Evolutionary conservation across 1,284 basidiomycete genomes (phyloP), one percentile per base, ranked within the genome.

Genomic region (Stereum hirsutum): DNA sequence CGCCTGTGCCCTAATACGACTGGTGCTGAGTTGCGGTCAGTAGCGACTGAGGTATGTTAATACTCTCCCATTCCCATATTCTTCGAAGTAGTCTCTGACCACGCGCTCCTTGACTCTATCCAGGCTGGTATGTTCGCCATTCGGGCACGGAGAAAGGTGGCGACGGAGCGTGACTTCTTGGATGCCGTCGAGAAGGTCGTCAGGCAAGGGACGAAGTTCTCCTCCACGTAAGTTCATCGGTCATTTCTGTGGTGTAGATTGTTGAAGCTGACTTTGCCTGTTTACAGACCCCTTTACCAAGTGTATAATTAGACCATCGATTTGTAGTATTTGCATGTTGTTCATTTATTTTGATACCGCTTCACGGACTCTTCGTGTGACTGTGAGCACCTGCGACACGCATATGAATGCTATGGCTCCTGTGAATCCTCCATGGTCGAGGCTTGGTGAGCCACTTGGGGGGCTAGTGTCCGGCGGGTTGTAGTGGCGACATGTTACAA

Each of bases 51-150:
- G 74, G 86, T 85, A 55, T 34, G 68, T 23, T 24, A 4, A 6
- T 39, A n/a, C 26, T 12, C 21, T 19, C 17, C 12, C 23, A 14
- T 39, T n/a, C 8, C 27, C 37, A 26, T 21, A 27, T 7, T 27
- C 24, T 25, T 11, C 15, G 17, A 35, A 35, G 59, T n/a, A 19
- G 40, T 26, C 27, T 42, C 24, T 47, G 30, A 48, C 36, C 21
- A 7, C 31, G 26, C 30, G 32, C 25, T 34, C 7, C 14, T n/a
- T n/a, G n/a, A n/a, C n/a, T n/a, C n/a, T 5, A 20, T 43, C 15
- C 51, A 88, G 81, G 96, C 96, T 27, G 96, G 96, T 33, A 99
- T 99, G 96, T 99, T 97, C 67, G 95, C 96, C 1, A 99, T 99
- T 55, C 85, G 96, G 48, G 90, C 93, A 44, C 74, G 96, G 54